Evolutionary conservation across 768 basidiomycete genomes (phyloP).

Genomic region (Mycena vitilis): DNA sequence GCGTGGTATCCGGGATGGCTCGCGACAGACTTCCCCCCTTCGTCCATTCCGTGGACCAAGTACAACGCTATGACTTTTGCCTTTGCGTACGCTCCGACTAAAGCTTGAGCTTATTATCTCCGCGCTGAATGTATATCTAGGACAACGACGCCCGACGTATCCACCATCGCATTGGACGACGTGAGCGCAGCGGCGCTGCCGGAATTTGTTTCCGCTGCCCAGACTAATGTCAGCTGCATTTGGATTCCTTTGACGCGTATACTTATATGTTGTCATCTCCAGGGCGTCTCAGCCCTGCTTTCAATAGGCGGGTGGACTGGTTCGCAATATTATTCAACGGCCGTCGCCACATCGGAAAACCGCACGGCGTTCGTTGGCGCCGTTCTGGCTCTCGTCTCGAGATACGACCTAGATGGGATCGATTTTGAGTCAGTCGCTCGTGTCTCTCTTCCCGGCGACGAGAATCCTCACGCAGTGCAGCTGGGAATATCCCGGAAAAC

Average conservation of each 20-base stretch:
- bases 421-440: constrained; percentile 70
- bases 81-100: constrained; percentile 62
- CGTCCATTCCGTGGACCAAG: constrained; percentile 59
- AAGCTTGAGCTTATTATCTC: constrained; percentile 5
- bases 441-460: background rate
- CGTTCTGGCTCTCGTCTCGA: constrained; percentile 57
- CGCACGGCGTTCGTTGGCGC: constrained; percentile 70
- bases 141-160: constrained; percentile 53
- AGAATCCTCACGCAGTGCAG: constrained; percentile 47
- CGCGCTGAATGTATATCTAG: constrained; percentile 37
- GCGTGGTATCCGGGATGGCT: constrained; percentile 66
- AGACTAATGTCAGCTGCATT: constrained; percentile 51
- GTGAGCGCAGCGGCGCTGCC: constrained; percentile 63
- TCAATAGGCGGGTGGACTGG: constrained; percentile 80
- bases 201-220: constrained; percentile 63
- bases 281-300: constrained; percentile 69
- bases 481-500: constrained; percentile 86
- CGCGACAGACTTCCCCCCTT: constrained; percentile 53
- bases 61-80: constrained; percentile 69
- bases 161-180: constrained; percentile 46
- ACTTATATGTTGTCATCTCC: constrained; percentile 7
- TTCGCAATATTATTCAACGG: constrained; percentile 69
- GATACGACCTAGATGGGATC: constrained; percentile 69
- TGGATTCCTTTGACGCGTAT: constrained; percentile 36
- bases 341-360: constrained; percentile 64